These are phyloP conservation scores for Aspergillus indologenus DNA, from an alignment of 495 filamentous ascomycete species.

Conservation along the genomic window DNA sequence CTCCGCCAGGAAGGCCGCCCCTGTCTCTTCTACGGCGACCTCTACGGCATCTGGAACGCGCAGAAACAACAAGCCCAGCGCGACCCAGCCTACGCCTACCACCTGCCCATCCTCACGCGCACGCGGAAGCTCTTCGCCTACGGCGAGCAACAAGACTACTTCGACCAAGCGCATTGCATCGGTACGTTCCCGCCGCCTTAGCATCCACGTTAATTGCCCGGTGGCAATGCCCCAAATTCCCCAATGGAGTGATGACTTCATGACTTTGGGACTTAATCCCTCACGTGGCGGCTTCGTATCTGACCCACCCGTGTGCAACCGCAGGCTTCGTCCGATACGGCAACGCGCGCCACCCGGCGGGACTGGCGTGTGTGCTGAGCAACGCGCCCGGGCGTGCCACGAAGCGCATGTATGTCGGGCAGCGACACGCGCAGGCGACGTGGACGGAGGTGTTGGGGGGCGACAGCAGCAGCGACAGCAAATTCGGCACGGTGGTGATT, in stretches of 20 bases:
- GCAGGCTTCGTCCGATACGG: constrained; percentile 18
- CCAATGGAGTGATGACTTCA: no score
- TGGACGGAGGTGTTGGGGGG: constrained; percentile 11
- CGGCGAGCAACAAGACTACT: constrained; percentile 67
- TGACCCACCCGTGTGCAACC: not conserved
- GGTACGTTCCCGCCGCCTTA: constrained; percentile 40
- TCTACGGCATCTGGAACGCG: constrained; percentile 61
- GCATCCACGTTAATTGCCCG: no score
- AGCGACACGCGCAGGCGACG: constrained; percentile 1
- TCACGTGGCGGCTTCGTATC: not conserved
- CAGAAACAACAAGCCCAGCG: constrained; percentile 28
- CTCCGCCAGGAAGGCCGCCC: constrained; percentile 63
- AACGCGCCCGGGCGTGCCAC: not conserved
- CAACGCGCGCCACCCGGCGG: constrained; percentile 10
- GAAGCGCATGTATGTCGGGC: constrained; percentile 15
- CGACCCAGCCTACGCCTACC: constrained; percentile 56
- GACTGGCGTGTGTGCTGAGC: constrained; percentile 14
- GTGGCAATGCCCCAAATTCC: no score
- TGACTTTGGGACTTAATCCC: not conserved
- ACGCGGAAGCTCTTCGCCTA: constrained; percentile 66
- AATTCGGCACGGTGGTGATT: not conserved
- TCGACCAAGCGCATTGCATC: constrained; percentile 60
- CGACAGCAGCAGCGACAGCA: no score
- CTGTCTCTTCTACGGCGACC: constrained; percentile 69
- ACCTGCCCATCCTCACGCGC: constrained; percentile 57